These are phyloP conservation scores for Kwoniella mangroviensis DNA, from an alignment of 768 basidiomycete species.

Conservation along the genomic window DNA sequence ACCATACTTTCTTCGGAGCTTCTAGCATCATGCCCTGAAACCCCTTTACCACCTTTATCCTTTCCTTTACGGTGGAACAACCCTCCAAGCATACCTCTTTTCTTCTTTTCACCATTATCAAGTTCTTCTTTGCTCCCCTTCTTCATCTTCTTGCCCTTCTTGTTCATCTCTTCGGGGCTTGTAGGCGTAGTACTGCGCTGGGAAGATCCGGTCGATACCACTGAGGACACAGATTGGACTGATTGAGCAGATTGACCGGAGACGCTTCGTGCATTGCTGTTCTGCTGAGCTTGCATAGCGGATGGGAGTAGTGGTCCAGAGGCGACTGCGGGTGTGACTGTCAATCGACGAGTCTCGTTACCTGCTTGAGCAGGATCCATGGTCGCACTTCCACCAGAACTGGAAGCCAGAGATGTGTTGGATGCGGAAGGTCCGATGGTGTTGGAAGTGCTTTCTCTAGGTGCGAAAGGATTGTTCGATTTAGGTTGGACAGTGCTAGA, in stretches of 20 bases:
- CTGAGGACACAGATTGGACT: constrained; percentile 59
- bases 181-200: constrained; percentile 32
- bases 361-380: constrained; percentile 70
- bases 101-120: constrained; percentile 45
- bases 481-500: constrained; percentile 42
- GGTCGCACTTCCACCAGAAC: constrained; percentile 36
- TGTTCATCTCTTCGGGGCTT: constrained; percentile 57
- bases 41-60: constrained; percentile 74
- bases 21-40: constrained; percentile 53
- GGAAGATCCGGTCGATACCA: constrained; percentile 30
- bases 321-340: constrained; percentile 76
- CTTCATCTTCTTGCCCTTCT: constrained; percentile 63
- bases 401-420: constrained; percentile 25
- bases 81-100: constrained; percentile 72
- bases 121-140: constrained; percentile 42
- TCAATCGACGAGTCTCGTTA: constrained; percentile 75
- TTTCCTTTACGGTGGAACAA: constrained; percentile 68
- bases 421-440: constrained; percentile 50
- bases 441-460: constrained; percentile 7
- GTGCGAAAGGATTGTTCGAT: constrained; percentile 51
- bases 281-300: constrained; percentile 32
- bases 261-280: constrained; percentile 57
- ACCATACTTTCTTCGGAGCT: constrained; percentile 52
- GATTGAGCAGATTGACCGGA: constrained; percentile 62
- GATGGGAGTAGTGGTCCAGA: constrained; percentile 37